Percentiles rank a stretch among this genome's conserved stretches.
phyloP scores from a whole-genome alignment of 805 yeast genomes.

The Metschnikowia amazonensis region DNA sequence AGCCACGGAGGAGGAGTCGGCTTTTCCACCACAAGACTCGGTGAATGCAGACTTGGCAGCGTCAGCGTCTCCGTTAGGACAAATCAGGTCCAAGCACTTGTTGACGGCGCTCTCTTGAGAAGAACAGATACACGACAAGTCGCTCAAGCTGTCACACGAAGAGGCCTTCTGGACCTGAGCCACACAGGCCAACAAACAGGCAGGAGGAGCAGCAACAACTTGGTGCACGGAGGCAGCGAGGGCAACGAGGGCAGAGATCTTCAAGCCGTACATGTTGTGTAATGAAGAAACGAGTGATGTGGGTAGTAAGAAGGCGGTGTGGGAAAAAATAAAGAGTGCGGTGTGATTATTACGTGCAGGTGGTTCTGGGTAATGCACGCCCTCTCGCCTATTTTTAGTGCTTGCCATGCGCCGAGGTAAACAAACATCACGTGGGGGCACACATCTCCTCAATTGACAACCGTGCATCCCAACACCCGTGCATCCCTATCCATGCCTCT shows the following conservation, averaged over 20 bases:
- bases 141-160: conserved; percentile 55
- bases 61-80: conserved; percentile 61
- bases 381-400: conserved; percentile 5
- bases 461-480: too few relatives aligned
- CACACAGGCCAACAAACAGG: conserved; percentile 88
- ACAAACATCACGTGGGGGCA: conserved; percentile 14
- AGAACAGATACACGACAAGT: conserved; percentile 66
- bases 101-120: conserved; percentile 50
- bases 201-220: conserved; percentile 77
- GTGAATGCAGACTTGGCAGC: conserved; percentile 60
- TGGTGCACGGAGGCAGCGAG: conserved; percentile 41
- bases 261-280: conserved; percentile 14
- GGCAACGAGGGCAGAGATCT: conserved; percentile 20
- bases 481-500: too few relatives aligned
- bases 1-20: conserved; percentile 26
- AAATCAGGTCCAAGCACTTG: conserved; percentile 59
- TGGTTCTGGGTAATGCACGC: conserved; percentile 6
- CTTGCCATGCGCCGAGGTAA: conserved; percentile 4
- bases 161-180: conserved; percentile 60
- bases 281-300: conserved; percentile 5
- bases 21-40: conserved; percentile 47
- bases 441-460: too few relatives aligned
- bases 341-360: conserved; percentile 6
- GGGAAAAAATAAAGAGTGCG: conserved; percentile 3
- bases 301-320: not conserved